These are phyloP conservation scores for Suillus occidentalis DNA, from an alignment of 768 basidiomycete species.

Conservation along the genomic window DNA sequence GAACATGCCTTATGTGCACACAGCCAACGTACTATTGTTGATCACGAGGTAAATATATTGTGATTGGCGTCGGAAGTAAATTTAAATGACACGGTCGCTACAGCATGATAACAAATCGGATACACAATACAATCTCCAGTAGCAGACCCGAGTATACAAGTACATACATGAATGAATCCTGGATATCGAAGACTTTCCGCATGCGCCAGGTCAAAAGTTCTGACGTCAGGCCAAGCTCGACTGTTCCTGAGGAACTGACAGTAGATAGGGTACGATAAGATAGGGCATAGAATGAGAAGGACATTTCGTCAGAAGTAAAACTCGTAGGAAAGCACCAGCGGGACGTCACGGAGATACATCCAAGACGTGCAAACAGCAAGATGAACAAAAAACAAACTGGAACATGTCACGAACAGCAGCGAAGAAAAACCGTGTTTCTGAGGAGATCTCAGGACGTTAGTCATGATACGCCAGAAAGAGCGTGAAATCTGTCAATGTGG, in stretches of 20 bases:
- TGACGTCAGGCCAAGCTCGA: not conserved
- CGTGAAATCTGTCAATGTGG: constrained; percentile 1
- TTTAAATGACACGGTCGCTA: not conserved
- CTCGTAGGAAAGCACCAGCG: constrained; percentile 4
- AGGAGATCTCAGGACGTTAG: constrained; percentile 4
- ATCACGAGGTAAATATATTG: not conserved
- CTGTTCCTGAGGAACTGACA: not conserved
- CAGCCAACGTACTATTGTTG: not conserved
- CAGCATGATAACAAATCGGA: not conserved
- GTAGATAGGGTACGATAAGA: constrained; percentile 2
- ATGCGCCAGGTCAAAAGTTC: not conserved
- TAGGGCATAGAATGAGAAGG: not conserved
- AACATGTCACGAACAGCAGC: constrained; percentile 1
- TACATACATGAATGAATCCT: not conserved
- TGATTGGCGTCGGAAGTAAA: not conserved
- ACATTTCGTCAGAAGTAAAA: not conserved
- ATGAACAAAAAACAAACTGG: not conserved
- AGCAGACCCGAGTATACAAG: not conserved
- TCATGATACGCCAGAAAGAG: constrained; percentile 6
- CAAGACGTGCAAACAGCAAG: constrained; percentile 1
- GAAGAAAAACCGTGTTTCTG: constrained; percentile 4
- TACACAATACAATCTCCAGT: not conserved
- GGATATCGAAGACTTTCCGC: not conserved
- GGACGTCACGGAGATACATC: not conserved
- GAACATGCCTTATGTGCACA: not conserved